Percentiles rank a stretch among this genome's conserved stretches.
Evolutionary conservation across 2,329 filamentous ascomycete genomes (phyloP).

Genomic region (Thelonectria discophora): DNA sequence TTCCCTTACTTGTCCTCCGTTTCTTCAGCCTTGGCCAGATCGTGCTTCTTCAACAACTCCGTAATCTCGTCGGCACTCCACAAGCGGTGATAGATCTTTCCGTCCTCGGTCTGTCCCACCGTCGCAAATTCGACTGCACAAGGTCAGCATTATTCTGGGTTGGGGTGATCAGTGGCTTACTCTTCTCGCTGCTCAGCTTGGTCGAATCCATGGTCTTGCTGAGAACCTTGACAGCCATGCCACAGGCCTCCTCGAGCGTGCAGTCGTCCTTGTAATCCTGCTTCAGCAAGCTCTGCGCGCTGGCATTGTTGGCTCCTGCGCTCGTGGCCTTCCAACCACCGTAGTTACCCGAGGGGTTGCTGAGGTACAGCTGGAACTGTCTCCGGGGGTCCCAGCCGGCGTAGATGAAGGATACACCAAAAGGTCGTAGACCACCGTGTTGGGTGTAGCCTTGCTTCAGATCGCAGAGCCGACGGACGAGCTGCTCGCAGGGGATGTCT

Average conservation of each 20-base stretch:
- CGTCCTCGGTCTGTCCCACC: conserved; percentile 92
- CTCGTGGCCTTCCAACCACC: conserved; percentile 99
- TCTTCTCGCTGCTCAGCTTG: conserved; percentile 98
- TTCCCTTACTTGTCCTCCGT: conserved; percentile 68
- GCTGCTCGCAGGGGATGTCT: conserved; percentile 99
- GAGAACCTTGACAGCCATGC: conserved; percentile 96
- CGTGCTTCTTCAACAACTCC: conserved; percentile 91
- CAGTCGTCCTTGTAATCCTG: conserved; percentile 99
- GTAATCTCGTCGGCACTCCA: conserved; percentile 98
- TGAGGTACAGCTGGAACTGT: conserved; percentile 98
- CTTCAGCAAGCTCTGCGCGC: conserved; percentile 95
- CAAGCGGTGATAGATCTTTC: conserved; percentile 97
- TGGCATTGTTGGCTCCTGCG: conserved; percentile 97
- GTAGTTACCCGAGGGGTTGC: conserved; percentile 98
- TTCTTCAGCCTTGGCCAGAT: conserved; percentile 86
- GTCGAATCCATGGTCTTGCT: conserved; percentile 99
- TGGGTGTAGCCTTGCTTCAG: conserved; percentile 99
- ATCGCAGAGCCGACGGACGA: conserved; percentile 95
- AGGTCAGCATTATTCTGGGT: conserved; percentile 27
- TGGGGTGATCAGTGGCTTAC: conserved; percentile 60
- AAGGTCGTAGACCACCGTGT: conserved; percentile 96
- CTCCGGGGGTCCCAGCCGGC: conserved; percentile 95
- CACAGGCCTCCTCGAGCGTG: conserved; percentile 93
- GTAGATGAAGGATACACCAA: conserved; percentile 99
- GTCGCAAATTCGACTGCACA: conserved; percentile 92